Conservation (phyloP, 2,329 filamentous ascomycete genomes). For the Xylariaceae sp. region DNA sequence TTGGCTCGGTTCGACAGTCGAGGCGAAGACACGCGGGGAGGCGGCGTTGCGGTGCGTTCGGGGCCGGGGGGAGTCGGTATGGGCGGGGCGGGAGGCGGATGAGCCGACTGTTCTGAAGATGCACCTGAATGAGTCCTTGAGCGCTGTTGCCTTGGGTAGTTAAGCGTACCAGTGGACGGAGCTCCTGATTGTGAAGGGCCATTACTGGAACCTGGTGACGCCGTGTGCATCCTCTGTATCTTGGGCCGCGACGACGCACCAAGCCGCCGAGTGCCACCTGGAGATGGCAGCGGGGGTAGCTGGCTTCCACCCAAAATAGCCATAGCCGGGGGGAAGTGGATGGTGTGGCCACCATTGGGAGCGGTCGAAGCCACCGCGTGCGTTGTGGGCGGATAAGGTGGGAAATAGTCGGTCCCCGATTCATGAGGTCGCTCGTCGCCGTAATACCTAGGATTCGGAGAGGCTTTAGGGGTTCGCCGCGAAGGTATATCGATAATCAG, state of each 20-base stretch:
- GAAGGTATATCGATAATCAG: conserved; percentile 85
- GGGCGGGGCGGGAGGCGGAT: conserved; percentile 53
- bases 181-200: conserved; percentile 43
- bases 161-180: conserved; percentile 42
- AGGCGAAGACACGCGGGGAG: conserved; percentile 52
- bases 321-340: conserved; percentile 65
- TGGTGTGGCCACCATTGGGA: conserved; percentile 31
- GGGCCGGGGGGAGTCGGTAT: conserved; percentile 54
- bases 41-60: conserved; percentile 60
- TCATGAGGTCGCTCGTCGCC: conserved; percentile 39
- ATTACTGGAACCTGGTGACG: conserved; percentile 68
- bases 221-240: conserved; percentile 71
- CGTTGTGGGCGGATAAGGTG: conserved; percentile 35
- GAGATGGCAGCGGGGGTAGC: conserved; percentile 78
- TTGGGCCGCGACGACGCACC: conserved; percentile 48
- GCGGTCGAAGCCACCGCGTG: conserved; percentile 30
- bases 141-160: conserved; percentile 47
- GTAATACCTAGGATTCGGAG: conserved; percentile 55
- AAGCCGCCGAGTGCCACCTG: conserved; percentile 62
- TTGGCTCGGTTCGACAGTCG: conserved; percentile 50
- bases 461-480: conserved; percentile 77
- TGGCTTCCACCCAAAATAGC: conserved; percentile 80
- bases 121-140: conserved; percentile 61
- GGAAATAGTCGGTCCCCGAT: conserved; percentile 40
- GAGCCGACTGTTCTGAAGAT: conserved; percentile 55